phyloP scores from a whole-genome alignment of 768 basidiomycete genomes.

The Pisolithus microcarpus region DNA sequence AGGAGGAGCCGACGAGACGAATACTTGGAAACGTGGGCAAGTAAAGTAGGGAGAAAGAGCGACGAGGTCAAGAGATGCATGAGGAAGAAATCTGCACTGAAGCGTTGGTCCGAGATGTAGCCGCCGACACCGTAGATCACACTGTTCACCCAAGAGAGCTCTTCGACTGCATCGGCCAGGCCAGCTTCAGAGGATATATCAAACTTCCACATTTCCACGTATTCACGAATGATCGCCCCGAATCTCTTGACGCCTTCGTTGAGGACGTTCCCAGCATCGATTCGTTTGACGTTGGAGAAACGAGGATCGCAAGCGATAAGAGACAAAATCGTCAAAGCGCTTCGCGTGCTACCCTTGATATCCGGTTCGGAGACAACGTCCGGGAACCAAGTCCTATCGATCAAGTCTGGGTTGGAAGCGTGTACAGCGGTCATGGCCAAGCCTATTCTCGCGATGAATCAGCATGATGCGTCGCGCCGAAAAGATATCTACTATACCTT shows the following conservation, averaged over 20 bases:
- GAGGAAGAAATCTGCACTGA: constrained; percentile 62
- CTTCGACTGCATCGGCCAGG: constrained; percentile 50
- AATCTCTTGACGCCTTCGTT: constrained; percentile 23
- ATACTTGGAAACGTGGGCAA: constrained; percentile 28
- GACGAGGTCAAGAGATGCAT: constrained; percentile 68
- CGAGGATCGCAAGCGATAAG: constrained; percentile 46
- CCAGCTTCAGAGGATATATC: constrained; percentile 30
- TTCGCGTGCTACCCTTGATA: constrained; percentile 11
- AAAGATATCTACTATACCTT: constrained; percentile 43
- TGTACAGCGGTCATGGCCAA: constrained; percentile 45
- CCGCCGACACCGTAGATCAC: constrained; percentile 59
- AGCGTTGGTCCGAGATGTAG: constrained; percentile 37
- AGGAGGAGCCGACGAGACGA: constrained; percentile 22
- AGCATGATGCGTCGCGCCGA: constrained; percentile 26
- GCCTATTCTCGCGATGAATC: constrained; percentile 30
- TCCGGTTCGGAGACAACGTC: constrained; percentile 11
- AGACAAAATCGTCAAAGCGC: constrained; percentile 44
- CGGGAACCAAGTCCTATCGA: constrained; percentile 18
- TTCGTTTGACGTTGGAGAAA: constrained; percentile 18
- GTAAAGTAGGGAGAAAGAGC: constrained; percentile 49
- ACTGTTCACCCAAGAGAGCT: constrained; percentile 49
- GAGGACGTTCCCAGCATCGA: constrained; percentile 23
- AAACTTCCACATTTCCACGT: constrained; percentile 41
- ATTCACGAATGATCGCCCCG: constrained; percentile 33
- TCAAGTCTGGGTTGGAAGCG: constrained; percentile 7